These are phyloP conservation scores for Neolentinus lepideus DNA, from an alignment of 1,284 basidiomycete species.

Conservation along the genomic window DNA sequence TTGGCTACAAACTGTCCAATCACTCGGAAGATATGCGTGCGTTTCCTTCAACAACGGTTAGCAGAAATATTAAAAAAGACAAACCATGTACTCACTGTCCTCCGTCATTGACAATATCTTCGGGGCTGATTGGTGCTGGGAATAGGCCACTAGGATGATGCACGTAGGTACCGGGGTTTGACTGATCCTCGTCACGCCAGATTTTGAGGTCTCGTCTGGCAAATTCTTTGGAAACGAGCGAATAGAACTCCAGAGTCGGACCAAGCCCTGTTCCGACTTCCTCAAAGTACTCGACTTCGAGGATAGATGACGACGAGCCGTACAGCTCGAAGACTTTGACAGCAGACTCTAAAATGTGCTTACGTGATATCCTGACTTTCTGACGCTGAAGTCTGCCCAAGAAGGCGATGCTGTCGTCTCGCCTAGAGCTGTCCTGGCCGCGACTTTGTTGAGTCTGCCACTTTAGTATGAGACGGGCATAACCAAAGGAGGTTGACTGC, in stretches of 20 bases:
- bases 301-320: conserved; percentile 85
- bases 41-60: conserved; percentile 41
- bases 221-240: conserved; percentile 90
- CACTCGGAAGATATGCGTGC: conserved; percentile 79
- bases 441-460: conserved; percentile 82
- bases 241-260: conserved; percentile 98
- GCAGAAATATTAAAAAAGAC: conserved; percentile 2
- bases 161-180: conserved; percentile 61
- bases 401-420: conserved; percentile 89
- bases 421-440: conserved; percentile 64
- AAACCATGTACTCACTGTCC: conserved; percentile 50
- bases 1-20: conserved; percentile 98
- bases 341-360: conserved; percentile 93
- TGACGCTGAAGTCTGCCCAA: conserved; percentile 90
- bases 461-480: conserved; percentile 86
- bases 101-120: conserved; percentile 60
- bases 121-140: conserved; percentile 72
- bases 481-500: conserved; percentile 96
- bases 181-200: conserved; percentile 83
- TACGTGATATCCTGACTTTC: conserved; percentile 94
- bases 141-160: conserved; percentile 82
- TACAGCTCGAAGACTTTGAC: conserved; percentile 98
- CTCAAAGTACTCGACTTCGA: conserved; percentile 99
- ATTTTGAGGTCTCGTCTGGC: conserved; percentile 82
- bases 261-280: conserved; percentile 98